phyloP scores from a whole-genome alignment of 129 eudicot genomes.

The Lactuca saligna region DNA sequence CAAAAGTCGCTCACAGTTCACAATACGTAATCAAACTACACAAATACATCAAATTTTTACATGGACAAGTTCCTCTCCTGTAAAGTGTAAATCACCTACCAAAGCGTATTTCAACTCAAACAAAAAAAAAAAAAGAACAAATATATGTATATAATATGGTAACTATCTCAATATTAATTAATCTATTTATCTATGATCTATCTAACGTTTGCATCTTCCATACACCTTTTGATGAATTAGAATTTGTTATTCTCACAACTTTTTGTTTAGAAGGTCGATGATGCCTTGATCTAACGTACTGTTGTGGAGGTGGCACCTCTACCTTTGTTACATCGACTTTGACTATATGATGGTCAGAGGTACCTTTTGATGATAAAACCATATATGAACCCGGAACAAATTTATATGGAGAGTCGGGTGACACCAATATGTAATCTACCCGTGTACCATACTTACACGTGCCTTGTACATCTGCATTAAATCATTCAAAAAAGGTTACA shows the following conservation, averaged over 20 bases:
- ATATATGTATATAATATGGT: neutral
- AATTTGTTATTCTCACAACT: conserved; percentile 60
- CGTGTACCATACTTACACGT: conserved; percentile 96
- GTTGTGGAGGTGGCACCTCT: conserved; percentile 27
- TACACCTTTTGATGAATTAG: conserved; percentile 65
- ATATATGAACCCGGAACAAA: conserved; percentile 91
- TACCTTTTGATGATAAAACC: conserved; percentile 89
- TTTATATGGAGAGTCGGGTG: conserved; percentile 71
- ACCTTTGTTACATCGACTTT: conserved; percentile 68
- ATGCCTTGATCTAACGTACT: conserved; percentile 20
- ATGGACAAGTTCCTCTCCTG: conserved; percentile 19
- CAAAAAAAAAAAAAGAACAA: neutral
- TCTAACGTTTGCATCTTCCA: conserved; percentile 59
- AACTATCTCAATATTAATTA: neutral
- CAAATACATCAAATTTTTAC: conserved; percentile 17
- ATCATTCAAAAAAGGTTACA: neutral
- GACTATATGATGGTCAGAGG: conserved; percentile 96
- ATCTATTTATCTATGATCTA: conserved; percentile 21
- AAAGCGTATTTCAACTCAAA: conserved; percentile 23
- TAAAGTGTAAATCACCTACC: conserved; percentile 24
- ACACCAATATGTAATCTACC: conserved; percentile 73
- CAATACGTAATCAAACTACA: conserved; percentile 17
- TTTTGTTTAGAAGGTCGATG: conserved; percentile 45
- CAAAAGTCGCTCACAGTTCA: neutral
- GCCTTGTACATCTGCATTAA: conserved; percentile 80